Conservation (phyloP, 2,329 filamentous ascomycete genomes). For the Fusarium chuoi region DNA sequence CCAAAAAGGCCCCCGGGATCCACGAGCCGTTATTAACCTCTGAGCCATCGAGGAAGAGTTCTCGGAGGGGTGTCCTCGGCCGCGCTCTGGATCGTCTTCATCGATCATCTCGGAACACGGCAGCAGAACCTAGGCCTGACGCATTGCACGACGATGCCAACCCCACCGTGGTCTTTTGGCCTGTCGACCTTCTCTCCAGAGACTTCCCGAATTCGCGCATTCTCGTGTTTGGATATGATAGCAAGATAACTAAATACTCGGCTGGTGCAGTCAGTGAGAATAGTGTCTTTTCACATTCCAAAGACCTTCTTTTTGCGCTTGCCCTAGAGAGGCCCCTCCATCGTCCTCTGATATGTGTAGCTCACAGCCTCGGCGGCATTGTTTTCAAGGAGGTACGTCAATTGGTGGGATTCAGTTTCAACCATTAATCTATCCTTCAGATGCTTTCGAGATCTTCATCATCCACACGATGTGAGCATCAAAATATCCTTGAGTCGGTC, state of each 20-base stretch:
- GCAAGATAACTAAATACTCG: not conserved
- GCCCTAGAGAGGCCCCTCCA: fast-evolving
- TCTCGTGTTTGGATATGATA: not conserved
- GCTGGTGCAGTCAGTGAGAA: not conserved
- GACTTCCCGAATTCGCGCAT: fast-evolving
- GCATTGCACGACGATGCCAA: fast-evolving
- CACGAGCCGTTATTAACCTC: not conserved
- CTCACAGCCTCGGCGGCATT: not conserved
- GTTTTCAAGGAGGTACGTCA: not conserved
- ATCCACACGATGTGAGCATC: fast-evolving
- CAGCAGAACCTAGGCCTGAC: fast-evolving
- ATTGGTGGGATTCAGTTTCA: fast-evolving
- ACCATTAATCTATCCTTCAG: fast-evolving
- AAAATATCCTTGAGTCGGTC: not conserved
- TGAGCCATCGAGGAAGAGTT: too few relatives aligned
- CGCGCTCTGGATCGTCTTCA: fast-evolving
- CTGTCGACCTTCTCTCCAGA: not conserved
- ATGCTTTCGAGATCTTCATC: not conserved
- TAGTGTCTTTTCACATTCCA: not conserved
- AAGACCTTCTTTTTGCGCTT: not conserved
- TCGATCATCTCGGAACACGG: fast-evolving
- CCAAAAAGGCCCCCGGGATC: fast-evolving
- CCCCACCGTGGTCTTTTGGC: not conserved
- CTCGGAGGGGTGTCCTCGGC: fast-evolving
- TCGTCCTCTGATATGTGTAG: not conserved